These are phyloP conservation scores for Tieghemiomyces parasiticus DNA, from an alignment of 192 early-diverging fungal species.

Conservation along the genomic window DNA sequence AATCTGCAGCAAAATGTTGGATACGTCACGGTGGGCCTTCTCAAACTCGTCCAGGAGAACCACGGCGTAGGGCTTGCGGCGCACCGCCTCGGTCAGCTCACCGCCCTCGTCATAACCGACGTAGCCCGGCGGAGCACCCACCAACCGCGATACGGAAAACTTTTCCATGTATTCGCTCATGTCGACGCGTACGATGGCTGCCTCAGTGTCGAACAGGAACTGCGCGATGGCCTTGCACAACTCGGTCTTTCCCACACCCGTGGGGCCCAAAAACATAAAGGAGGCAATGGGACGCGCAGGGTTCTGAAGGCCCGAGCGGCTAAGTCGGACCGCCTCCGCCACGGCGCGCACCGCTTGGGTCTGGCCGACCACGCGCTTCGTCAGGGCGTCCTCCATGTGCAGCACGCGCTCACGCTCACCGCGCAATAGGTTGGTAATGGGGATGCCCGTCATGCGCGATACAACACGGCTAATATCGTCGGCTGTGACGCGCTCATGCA, in stretches of 20 bases:
- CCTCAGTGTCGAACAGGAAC: constrained; percentile 61
- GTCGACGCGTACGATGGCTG: constrained; percentile 56
- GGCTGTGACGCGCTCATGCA: constrained; percentile 67
- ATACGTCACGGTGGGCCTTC: constrained; percentile 74
- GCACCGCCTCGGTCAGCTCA: constrained; percentile 60
- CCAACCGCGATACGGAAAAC: constrained; percentile 50
- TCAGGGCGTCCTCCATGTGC: constrained; percentile 47
- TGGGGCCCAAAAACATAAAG: constrained; percentile 72
- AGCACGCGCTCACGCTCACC: constrained; percentile 57
- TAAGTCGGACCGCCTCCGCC: constrained; percentile 56
- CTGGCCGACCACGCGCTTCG: constrained; percentile 55
- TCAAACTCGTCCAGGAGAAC: constrained; percentile 71
- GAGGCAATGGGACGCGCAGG: constrained; percentile 55
- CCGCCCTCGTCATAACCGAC: constrained; percentile 68
- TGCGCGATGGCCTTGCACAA: constrained; percentile 59
- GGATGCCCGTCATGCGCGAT: constrained; percentile 60
- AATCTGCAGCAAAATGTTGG: constrained; percentile 87
- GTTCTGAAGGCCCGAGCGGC: constrained; percentile 60
- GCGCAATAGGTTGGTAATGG: constrained; percentile 50
- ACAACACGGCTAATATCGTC: constrained; percentile 65
- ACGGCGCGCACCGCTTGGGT: constrained; percentile 49
- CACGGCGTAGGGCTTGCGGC: constrained; percentile 64
- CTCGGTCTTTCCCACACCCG: constrained; percentile 73
- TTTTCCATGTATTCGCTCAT: constrained; percentile 71
- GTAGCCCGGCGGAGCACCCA: constrained; percentile 69